These are phyloP conservation scores for Pycnococcus provasolii DNA, from an alignment of 139 green algal genomes.

Conservation along the genomic window DNA sequence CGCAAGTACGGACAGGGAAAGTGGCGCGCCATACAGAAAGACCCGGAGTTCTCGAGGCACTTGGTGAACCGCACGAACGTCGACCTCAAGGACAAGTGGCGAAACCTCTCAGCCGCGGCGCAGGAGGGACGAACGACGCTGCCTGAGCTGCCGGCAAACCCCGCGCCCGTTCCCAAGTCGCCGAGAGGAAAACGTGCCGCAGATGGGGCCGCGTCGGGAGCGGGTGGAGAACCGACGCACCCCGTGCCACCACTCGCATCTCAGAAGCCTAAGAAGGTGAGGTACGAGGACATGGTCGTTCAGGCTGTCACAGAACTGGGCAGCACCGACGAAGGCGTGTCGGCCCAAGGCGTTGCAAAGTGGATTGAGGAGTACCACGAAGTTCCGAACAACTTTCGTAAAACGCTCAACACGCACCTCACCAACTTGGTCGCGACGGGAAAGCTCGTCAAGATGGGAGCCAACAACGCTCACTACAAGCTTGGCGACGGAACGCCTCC, in stretches of 20 bases:
- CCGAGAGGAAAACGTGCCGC: no score
- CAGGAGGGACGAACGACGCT: not conserved
- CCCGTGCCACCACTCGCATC: no score
- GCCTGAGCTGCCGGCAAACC: not conserved
- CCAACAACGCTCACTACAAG: no score
- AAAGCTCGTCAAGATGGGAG: no score
- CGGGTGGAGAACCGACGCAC: no score
- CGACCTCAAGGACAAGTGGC: slow-evolving; percentile 57
- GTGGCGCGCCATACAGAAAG: slow-evolving; percentile 49
- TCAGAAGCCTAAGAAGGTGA: not conserved
- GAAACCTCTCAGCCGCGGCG: slow-evolving; percentile 29
- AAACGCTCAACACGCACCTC: not conserved
- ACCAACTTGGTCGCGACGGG: no score
- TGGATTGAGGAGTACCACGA: not conserved
- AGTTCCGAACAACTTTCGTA: not conserved
- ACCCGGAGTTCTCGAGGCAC: slow-evolving; percentile 31
- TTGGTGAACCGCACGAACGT: slow-evolving; percentile 45
- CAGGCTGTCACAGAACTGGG: slow-evolving; percentile 29
- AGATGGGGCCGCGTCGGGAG: no score
- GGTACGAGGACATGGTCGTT: slow-evolving; percentile 30
- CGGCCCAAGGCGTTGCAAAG: not conserved
- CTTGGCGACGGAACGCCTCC: no score
- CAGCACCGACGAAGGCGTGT: not conserved
- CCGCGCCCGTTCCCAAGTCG: no score
- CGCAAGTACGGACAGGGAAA: slow-evolving; percentile 47